phyloP scores from a whole-genome alignment of 345 rosid species.

The Dipteronia dyeriana region DNA sequence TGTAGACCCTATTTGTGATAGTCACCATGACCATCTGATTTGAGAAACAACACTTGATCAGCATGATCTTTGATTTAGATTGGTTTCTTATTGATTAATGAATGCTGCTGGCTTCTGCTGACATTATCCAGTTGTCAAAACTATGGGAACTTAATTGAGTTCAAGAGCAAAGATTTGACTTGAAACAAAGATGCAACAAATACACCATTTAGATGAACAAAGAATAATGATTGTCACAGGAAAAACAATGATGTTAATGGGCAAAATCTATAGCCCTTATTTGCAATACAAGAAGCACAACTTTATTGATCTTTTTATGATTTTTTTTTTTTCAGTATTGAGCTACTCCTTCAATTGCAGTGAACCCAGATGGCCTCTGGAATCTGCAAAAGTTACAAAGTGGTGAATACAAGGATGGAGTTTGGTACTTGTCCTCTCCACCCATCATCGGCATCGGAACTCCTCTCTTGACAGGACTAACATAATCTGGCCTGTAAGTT shows the following conservation, averaged over 20 bases:
- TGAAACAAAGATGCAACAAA: not conserved
- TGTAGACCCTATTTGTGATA: no score
- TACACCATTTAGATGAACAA: not conserved
- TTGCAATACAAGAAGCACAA: not conserved
- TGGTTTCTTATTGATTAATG: not conserved
- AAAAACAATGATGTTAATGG: not conserved
- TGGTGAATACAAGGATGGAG: slow-evolving; percentile 68
- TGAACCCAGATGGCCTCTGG: slow-evolving; percentile 37
- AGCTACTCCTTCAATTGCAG: slow-evolving; percentile 16
- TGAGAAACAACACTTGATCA: not conserved
- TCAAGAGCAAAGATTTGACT: not conserved
- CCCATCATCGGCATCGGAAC: slow-evolving; percentile 86
- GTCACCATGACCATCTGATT: not conserved
- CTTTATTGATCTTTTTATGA: not conserved
- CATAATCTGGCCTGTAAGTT: slow-evolving; percentile 64
- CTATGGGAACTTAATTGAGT: not conserved
- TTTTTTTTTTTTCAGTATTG: not conserved
- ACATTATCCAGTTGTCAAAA: not conserved
- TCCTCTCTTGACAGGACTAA: slow-evolving; percentile 68
- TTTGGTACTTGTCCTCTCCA: slow-evolving; percentile 77
- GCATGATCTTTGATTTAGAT: not conserved
- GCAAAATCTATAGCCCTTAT: slow-evolving; percentile 11
- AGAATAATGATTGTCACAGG: no score
- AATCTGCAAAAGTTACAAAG: slow-evolving; percentile 67
- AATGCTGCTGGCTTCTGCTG: not conserved